phyloP scores from a whole-genome alignment of 345 rosid species.

The Pelargonium nanum region DNA sequence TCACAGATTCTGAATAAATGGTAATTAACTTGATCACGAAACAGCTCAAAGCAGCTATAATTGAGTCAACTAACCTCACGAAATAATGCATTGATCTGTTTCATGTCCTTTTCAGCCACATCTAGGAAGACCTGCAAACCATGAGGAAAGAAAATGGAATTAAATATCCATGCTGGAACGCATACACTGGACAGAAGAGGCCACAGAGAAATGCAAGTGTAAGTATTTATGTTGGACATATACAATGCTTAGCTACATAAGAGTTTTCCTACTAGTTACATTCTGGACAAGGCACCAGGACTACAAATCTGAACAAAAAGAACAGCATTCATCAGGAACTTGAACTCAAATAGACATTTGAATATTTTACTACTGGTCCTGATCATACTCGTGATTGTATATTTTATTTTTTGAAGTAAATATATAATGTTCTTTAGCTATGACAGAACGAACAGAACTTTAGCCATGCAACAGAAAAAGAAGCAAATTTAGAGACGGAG shows the following conservation, averaged over 20 bases:
- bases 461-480: neutral
- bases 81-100: conserved; percentile 63
- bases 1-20: too few species aligned
- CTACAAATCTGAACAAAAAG: too few species aligned
- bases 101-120: conserved; percentile 70
- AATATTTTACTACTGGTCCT: neutral
- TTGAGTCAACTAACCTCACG: conserved; percentile 43
- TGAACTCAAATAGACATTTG: neutral
- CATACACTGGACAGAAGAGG: neutral
- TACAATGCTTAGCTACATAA: too few species aligned
- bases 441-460: neutral
- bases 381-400: too few species aligned
- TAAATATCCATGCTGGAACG: neutral
- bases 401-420: too few species aligned
- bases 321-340: too few species aligned
- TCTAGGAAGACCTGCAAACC: conserved; percentile 72
- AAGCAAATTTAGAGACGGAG: neutral
- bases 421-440: too few species aligned
- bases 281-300: too few species aligned
- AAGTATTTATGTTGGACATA: neutral
- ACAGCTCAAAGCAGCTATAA: neutral
- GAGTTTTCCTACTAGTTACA: too few species aligned
- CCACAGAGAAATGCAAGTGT: neutral
- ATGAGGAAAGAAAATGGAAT: conserved; percentile 11
- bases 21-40: neutral